These are phyloP conservation scores for Colletotrichum camelliae DNA, from an alignment of 2,329 filamentous ascomycete genomes.

Conservation along the genomic window DNA sequence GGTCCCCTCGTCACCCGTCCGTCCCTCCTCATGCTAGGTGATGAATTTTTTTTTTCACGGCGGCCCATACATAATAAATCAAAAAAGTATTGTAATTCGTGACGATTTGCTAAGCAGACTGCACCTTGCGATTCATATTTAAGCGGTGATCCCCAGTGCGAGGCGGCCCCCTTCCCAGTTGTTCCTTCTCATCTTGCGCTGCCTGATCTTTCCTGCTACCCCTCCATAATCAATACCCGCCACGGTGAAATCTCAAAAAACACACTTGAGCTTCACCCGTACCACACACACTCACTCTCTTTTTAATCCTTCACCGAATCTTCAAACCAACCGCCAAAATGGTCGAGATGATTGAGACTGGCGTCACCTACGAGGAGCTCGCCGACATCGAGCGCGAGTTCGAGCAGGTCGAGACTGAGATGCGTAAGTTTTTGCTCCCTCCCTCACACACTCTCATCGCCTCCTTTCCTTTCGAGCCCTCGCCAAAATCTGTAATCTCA, in stretches of 20 bases:
- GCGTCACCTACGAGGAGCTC: conserved; percentile 76
- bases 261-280: background rate
- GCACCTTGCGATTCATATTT: background rate
- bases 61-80: background rate
- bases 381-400: conserved; percentile 83
- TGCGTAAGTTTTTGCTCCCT: conserved; percentile 48
- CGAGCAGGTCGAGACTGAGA: conserved; percentile 80
- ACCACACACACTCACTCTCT: background rate
- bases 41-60: background rate
- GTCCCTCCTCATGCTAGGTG: background rate
- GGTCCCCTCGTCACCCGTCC: background rate
- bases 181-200: conserved; percentile 24
- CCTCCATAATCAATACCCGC: conserved; percentile 10
- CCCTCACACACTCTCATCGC: background rate
- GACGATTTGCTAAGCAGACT: conserved; percentile 15
- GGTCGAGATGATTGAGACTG: conserved; percentile 41
- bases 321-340: conserved; percentile 18
- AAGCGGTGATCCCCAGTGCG: background rate
- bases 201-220: background rate
- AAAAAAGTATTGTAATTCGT: background rate
- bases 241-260: background rate
- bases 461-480: background rate
- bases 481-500: background rate
- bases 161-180: conserved; percentile 22
- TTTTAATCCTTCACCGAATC: background rate